Evolutionary conservation across 345 rosid species (phyloP).

Genomic region (Ricinus communis): DNA sequence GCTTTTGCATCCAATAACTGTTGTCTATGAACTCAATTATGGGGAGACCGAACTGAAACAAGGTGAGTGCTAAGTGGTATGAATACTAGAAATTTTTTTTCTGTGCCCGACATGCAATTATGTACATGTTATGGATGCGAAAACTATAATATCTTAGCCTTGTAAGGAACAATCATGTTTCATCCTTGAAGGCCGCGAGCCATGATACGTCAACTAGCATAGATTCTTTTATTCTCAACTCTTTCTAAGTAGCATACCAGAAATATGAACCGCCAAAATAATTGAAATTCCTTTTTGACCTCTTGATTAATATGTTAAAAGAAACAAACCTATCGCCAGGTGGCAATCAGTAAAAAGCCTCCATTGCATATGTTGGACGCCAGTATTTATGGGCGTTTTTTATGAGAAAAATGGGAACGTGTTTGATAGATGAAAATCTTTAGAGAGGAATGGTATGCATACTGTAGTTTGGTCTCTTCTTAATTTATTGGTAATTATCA

Average conservation of each 20-base stretch:
- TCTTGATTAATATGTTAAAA: background rate
- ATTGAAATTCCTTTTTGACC: background rate
- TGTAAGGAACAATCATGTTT: background rate
- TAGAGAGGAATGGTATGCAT: conserved; percentile 2
- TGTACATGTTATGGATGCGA: conserved; percentile 1
- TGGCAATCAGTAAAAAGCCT: background rate
- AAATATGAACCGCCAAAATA: background rate
- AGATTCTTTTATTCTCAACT: background rate
- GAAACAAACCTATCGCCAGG: background rate
- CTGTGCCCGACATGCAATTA: background rate
- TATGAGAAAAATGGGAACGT: background rate
- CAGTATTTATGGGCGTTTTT: background rate
- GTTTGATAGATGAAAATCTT: conserved; percentile 10
- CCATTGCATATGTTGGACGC: background rate
- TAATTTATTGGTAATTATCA: background rate
- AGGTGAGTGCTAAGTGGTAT: conserved; percentile 40
- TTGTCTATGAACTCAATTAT: conserved; percentile 79
- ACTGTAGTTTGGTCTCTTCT: conserved; percentile 8
- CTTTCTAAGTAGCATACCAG: background rate
- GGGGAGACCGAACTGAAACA: conserved; percentile 92
- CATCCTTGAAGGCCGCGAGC: too few species aligned
- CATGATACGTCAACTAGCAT: background rate
- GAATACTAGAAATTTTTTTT: background rate
- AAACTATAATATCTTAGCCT: background rate
- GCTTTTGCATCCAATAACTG: conserved; percentile 70